phyloP scores from a whole-genome alignment of 2,329 filamentous ascomycete genomes.

The Lasiodiplodia theobromae region DNA sequence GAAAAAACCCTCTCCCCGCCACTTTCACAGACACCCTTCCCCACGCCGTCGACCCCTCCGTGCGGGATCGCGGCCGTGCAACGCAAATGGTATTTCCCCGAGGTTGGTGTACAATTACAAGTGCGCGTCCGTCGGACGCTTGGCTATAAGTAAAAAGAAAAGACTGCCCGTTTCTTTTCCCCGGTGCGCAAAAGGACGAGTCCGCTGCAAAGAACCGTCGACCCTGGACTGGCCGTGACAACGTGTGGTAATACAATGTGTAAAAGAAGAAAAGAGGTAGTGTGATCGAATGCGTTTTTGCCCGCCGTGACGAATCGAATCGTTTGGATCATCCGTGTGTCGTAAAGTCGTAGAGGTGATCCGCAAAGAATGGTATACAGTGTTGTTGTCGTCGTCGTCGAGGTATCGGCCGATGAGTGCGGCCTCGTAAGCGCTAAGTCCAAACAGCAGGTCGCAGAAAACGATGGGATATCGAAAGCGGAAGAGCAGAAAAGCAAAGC shows the following conservation, averaged over 20 bases:
- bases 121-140: slow-evolving; percentile 4
- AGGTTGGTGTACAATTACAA: slow-evolving; percentile 24
- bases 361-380: slow-evolving; percentile 27
- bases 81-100: slow-evolving; percentile 6
- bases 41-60: background rate
- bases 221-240: slow-evolving; percentile 22
- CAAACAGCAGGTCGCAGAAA: slow-evolving; percentile 28
- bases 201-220: slow-evolving; percentile 19
- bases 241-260: slow-evolving; percentile 30
- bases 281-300: slow-evolving; percentile 25
- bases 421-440: slow-evolving; percentile 27
- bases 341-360: slow-evolving; percentile 26
- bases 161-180: slow-evolving; percentile 24
- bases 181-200: slow-evolving; percentile 10
- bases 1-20: background rate
- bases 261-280: slow-evolving; percentile 26
- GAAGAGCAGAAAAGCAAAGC: slow-evolving; percentile 29
- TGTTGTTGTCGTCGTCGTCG: slow-evolving; percentile 18
- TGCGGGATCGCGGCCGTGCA: background rate
- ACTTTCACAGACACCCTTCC: background rate
- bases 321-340: slow-evolving; percentile 24
- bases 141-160: slow-evolving; percentile 19
- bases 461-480: slow-evolving; percentile 29
- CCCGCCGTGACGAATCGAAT: slow-evolving; percentile 24
- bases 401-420: slow-evolving; percentile 18